phyloP scores from a whole-genome alignment of 257 asterid species.

The Plantago major region DNA sequence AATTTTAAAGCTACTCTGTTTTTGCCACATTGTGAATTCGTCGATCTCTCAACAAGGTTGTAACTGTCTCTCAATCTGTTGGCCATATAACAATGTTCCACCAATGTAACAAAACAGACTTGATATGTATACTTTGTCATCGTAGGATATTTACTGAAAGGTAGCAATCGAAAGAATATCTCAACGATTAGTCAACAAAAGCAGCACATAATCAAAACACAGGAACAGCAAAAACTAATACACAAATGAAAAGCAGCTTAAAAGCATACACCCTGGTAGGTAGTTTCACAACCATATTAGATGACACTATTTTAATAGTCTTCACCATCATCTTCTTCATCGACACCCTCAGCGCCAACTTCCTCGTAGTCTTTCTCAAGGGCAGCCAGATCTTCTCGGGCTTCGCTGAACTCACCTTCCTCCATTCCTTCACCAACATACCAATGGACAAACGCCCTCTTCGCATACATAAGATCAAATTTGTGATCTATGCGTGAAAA shows the following conservation, averaged over 20 bases:
- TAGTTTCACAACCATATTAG: slow-evolving; percentile 2
- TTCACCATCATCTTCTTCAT: slow-evolving; percentile 43
- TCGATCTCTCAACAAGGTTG: too few relatives aligned
- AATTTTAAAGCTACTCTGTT: too few relatives aligned
- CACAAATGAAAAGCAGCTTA: slow-evolving; percentile 19
- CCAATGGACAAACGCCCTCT: slow-evolving; percentile 49
- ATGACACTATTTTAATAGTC: slow-evolving; percentile 24
- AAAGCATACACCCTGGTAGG: slow-evolving; percentile 3
- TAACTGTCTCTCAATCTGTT: too few relatives aligned
- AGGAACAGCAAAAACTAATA: slow-evolving; percentile 12
- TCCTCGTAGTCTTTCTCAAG: slow-evolving; percentile 47
- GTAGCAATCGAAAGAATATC: neutral
- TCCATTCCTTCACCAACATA: slow-evolving; percentile 52
- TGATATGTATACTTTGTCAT: too few relatives aligned
- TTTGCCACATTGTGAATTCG: too few relatives aligned
- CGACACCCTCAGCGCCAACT: slow-evolving; percentile 48
- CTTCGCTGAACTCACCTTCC: slow-evolving; percentile 50
- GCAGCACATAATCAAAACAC: slow-evolving; percentile 13
- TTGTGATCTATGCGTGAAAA: slow-evolving; percentile 46
- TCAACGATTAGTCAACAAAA: slow-evolving; percentile 5
- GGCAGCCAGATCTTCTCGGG: slow-evolving; percentile 50
- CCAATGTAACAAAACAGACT: too few relatives aligned
- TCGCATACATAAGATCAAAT: slow-evolving; percentile 47
- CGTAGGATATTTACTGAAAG: too few relatives aligned
- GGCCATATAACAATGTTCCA: too few relatives aligned